Conservation (phyloP, 2,329 filamentous ascomycete species). For the Aspergillus calidoustus region DNA sequence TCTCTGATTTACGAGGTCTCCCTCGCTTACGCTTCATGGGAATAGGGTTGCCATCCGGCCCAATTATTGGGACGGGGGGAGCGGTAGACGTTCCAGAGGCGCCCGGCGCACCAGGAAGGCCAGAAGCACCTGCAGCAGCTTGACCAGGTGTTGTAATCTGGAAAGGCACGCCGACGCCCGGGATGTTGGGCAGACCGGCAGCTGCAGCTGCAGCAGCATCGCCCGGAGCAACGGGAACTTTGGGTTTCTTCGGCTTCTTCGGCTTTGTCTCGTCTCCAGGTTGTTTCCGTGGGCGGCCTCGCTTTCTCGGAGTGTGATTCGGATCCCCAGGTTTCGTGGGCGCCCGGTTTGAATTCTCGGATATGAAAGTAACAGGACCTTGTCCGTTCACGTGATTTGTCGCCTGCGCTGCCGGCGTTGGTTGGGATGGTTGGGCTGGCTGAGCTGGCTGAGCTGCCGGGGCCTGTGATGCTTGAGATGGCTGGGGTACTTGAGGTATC, state of each 20-base stretch:
- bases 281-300: constrained; percentile 38
- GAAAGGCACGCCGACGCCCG: constrained; percentile 9
- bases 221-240: constrained; percentile 21
- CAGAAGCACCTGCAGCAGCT: neutral
- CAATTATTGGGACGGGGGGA: constrained; percentile 13
- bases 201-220: constrained; percentile 7
- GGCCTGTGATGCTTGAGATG: neutral
- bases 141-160: neutral
- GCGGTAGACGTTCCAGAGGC: constrained; percentile 8
- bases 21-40: constrained; percentile 30
- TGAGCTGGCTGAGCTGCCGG: too few species aligned
- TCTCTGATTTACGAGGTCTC: constrained; percentile 31
- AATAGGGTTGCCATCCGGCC: constrained; percentile 25
- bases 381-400: constrained; percentile 23
- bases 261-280: constrained; percentile 27
- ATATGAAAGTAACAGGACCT: constrained; percentile 15
- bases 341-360: constrained; percentile 14
- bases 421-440: neutral
- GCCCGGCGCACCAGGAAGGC: constrained; percentile 16
- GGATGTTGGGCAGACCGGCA: constrained; percentile 1
- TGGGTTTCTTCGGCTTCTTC: constrained; percentile 23
- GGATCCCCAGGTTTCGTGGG: constrained; percentile 9
- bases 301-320: constrained; percentile 27
- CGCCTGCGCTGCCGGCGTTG: neutral
- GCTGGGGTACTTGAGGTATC: neutral